Base-by-base conservation (phyloP, 2,329 filamentous ascomycete genomes). In the Xylariaceae sp. region DNA sequence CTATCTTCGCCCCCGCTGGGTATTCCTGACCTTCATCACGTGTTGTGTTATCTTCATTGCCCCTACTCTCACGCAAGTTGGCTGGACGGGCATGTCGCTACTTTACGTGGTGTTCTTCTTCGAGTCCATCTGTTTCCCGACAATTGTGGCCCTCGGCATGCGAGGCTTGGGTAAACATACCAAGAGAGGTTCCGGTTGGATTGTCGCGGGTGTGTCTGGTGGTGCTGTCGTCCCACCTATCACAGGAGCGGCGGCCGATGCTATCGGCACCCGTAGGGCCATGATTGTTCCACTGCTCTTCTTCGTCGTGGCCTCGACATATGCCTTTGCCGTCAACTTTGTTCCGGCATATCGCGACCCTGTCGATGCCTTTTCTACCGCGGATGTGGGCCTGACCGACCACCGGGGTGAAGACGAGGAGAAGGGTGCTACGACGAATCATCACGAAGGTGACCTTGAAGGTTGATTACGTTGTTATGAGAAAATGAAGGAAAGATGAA, bases 71-170 rank as follows among this genome's bases (percentile, higher is more conserved):
- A 78, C 78, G 0, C 73, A 78, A 59, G 65, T 72, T 9, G 77
- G 74, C n/a, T 76, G 78, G 63, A 72, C 72, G 0, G 81, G 80
- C 50, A 75, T 85, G 62, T 76, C 79, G 4, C 85, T 90, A 78
- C 80, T 91, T 35, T 89, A 85, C 72, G 63, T 89, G 8, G 84
- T 87, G 5, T 78, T 92, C 23, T 91, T 92, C 77, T 92, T 92
- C 73, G 89, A 90, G 74, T 87, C 83, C 3, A 88, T 90, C 69
- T 88, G 87, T 72, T 93, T 92, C 77, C 89, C 89, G 0, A 92
- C 88, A 15, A 91, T 93, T 68, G 85, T 93, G 35, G 88, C 88
- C 0, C 78, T 92, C 2, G 88, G 88, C 7, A 90, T 91, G 77
- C 82, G 88, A 18, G 88, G 88, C 1, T 79, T 92, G 1, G 89